Conservation (phyloP, 2,329 filamentous ascomycete genomes). For the Fusarium burgessii region DNA sequence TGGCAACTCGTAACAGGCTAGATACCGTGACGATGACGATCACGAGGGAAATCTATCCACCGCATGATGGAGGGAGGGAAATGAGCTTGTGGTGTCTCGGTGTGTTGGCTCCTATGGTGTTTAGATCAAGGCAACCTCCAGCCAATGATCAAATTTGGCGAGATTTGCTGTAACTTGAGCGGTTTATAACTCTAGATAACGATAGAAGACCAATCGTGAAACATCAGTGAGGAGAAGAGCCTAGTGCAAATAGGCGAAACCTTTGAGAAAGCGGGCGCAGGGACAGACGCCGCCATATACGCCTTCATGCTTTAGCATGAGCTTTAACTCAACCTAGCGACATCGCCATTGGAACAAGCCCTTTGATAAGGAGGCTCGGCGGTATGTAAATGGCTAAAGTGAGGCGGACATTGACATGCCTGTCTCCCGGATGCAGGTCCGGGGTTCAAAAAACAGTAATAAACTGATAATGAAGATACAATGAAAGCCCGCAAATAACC, state of each 20-base stretch:
- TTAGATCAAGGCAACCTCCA: constrained; percentile 2
- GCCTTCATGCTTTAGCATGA: constrained; percentile 21
- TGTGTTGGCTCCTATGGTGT: constrained; percentile 6
- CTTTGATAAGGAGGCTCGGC: constrained; percentile 33
- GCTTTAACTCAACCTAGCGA: constrained; percentile 20
- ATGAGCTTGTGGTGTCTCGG: constrained; percentile 31
- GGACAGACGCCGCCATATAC: constrained; percentile 26
- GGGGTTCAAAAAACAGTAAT: background rate
- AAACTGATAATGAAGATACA: background rate
- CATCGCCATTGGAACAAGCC: constrained; percentile 22
- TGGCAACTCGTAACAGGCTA: constrained; percentile 35
- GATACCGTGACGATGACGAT: constrained; percentile 35
- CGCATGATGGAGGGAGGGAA: constrained; percentile 27
- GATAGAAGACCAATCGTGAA: constrained; percentile 9
- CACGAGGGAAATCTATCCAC: constrained; percentile 36
- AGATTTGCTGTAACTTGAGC: constrained; percentile 14
- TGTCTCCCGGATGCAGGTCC: constrained; percentile 22
- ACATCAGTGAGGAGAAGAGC: background rate
- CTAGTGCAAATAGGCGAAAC: background rate
- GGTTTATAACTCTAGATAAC: constrained; percentile 22
- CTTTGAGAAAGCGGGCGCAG: constrained; percentile 29
- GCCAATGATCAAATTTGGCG: constrained; percentile 1
- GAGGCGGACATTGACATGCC: constrained; percentile 25
- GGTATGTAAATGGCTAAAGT: constrained; percentile 11
- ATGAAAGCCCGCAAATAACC: constrained; percentile 1